Evolutionary conservation across 345 rosid species (phyloP), one percentile per base, ranked within the genome.

Genomic region (Rhodomyrtus tomentosa): DNA sequence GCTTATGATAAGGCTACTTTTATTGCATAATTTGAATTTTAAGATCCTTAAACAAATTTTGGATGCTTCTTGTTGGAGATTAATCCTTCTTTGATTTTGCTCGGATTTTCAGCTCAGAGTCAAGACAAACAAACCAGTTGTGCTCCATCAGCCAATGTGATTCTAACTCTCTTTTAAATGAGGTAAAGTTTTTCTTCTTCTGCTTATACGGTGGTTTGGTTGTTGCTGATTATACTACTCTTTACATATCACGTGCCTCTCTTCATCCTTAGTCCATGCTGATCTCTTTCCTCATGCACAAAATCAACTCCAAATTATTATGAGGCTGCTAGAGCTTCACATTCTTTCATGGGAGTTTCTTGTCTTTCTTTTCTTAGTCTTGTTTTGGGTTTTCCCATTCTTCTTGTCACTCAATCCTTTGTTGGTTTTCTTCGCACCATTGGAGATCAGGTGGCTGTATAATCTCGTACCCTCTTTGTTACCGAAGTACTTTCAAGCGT

Each of bases 121-220:
- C 98, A 89, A 90, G 89, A 85, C 94, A 96, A 25, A 96, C 98
- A 55, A 93, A 94, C 88, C 94, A 92, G 90, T 86, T 96, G 83
- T 96, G 99, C 91, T 95, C 99, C 91, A 96, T 96, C 86, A 96
- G 94, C 92, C 95, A 93, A 83, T 95, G 99, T 89, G 91, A 93
- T 88, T 89, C 99, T 56, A 86, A 92, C 84, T 96, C 99, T 88
- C 96, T 96, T 85, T 85, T 94, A 85, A 96, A 96, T 85, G 98
- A 96, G 98, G 99, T 94, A 91, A 79, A 55, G 42, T 52, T 18
- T 68, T 68, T 54, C 20, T 68, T 32, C 76, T 68, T 36, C 45
- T 5, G 1, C 45, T 68, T 68, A 36, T 68, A 18, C 0, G 13
- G 10, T 32, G 15, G 45, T 32, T 32, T 68, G 76, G 21, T 8